These are phyloP conservation scores for Nothophaeocryptopus gaeumannii DNA, from an alignment of 2,329 filamentous ascomycete species.

Conservation along the genomic window DNA sequence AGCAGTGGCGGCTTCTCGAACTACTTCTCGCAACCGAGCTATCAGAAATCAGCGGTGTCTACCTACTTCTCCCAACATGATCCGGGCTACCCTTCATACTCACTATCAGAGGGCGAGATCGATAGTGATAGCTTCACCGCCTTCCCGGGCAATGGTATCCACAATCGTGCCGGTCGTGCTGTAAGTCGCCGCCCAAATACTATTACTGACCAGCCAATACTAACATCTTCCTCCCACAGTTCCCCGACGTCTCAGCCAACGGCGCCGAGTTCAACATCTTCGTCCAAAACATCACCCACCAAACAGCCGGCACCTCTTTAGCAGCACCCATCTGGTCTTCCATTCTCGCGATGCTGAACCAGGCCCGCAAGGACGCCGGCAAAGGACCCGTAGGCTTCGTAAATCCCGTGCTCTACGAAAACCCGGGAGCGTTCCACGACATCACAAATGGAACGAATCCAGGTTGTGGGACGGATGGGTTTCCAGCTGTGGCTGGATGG, in stretches of 20 bases:
- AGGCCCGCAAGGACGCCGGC: conserved; percentile 36
- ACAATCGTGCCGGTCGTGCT: conserved; percentile 34
- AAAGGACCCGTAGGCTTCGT: conserved; percentile 42
- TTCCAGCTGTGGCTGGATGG: conserved; percentile 28
- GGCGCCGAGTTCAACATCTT: conserved; percentile 40
- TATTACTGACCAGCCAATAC: too few relatives aligned
- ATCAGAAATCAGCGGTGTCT: conserved; percentile 44
- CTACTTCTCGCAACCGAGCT: conserved; percentile 45
- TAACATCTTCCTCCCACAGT: not conserved
- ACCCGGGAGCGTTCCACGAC: conserved; percentile 41
- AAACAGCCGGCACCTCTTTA: conserved; percentile 53
- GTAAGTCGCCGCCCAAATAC: conserved; percentile 32
- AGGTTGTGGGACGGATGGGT: conserved; percentile 39
- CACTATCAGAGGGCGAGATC: not conserved
- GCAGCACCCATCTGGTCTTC: conserved; percentile 50
- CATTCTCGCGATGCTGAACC: conserved; percentile 49
- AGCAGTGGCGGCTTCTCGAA: conserved; percentile 50
- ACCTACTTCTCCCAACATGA: conserved; percentile 40
- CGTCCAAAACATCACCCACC: conserved; percentile 42
- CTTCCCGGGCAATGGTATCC: conserved; percentile 19
- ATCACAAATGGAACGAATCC: conserved; percentile 40
- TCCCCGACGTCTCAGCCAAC: conserved; percentile 38
- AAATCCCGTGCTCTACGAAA: conserved; percentile 37
- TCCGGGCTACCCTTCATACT: conserved; percentile 11
- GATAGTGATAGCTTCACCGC: conserved; percentile 1